Evolutionary conservation across 139 green algal genomes (phyloP).

Genomic region (Deuterostichococcus epilithicus): DNA sequence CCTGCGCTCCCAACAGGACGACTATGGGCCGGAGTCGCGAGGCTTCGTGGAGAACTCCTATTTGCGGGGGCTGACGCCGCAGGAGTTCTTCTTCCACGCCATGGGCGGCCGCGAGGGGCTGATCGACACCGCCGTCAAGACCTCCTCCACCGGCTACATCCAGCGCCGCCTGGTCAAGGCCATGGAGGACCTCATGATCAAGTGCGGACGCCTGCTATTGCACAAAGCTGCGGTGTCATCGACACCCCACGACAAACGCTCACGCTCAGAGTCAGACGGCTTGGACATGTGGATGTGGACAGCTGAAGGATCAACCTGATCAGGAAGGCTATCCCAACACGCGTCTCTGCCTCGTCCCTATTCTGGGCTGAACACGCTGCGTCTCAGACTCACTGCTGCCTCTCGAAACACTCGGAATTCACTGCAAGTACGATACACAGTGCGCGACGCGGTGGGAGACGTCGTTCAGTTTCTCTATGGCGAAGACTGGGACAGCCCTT

Average conservation of each 20-base stretch:
- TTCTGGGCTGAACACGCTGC: no score
- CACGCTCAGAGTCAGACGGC: no score
- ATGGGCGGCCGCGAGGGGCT: constrained; percentile 98
- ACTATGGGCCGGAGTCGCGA: constrained; percentile 91
- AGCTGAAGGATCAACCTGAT: no score
- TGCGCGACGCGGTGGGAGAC: constrained; percentile 83
- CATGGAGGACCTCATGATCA: constrained; percentile 97
- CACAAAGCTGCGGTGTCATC: no score
- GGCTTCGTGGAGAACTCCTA: constrained; percentile 99
- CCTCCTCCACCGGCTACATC: constrained; percentile 82
- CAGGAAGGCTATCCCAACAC: no score
- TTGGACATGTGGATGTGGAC: no score
- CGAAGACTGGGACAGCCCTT: no score
- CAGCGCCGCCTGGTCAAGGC: constrained; percentile 94
- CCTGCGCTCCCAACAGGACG: no score
- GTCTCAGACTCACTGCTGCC: no score
- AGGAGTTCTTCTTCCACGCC: constrained; percentile 99
- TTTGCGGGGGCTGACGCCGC: constrained; percentile 87
- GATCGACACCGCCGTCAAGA: constrained; percentile 99
- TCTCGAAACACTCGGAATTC: no score
- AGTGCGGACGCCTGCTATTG: constrained; percentile 21
- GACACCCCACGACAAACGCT: no score
- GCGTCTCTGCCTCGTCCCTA: no score
- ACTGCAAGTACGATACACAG: constrained; percentile 86
- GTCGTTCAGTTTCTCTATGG: constrained; percentile 98